Evolutionary conservation across 495 filamentous ascomycete species (phyloP).

Genomic region (Penicillium egyptiacum): DNA sequence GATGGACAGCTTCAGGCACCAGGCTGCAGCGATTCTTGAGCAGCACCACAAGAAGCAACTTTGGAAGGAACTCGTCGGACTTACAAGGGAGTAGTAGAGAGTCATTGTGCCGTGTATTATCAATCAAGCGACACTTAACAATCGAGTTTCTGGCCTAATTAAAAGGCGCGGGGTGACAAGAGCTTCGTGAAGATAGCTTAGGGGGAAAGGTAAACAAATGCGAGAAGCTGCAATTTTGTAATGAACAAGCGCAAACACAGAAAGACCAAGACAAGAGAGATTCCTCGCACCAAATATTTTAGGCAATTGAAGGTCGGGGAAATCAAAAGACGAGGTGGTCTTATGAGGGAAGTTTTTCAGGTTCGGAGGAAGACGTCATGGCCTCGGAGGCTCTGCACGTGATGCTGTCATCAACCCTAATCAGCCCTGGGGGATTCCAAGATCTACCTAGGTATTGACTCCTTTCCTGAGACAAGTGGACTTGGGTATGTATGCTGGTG

Average conservation of each 20-base stretch:
- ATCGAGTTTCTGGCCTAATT: slow-evolving; percentile 16
- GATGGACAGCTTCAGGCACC: slow-evolving; percentile 15
- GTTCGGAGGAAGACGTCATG: slow-evolving; percentile 41
- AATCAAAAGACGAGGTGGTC: slow-evolving; percentile 31
- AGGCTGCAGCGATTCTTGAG: slow-evolving; percentile 24
- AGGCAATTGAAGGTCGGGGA: slow-evolving; percentile 13
- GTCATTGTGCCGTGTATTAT: slow-evolving; percentile 68
- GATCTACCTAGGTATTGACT: not conserved
- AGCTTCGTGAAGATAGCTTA: slow-evolving; percentile 19
- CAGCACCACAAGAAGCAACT: not conserved
- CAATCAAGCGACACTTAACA: slow-evolving; percentile 7
- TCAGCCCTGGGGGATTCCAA: not conserved
- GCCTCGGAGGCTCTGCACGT: slow-evolving; percentile 12
- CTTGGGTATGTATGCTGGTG: not conserved
- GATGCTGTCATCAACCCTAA: slow-evolving; percentile 15
- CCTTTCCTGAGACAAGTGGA: not conserved
- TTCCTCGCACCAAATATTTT: slow-evolving; percentile 11
- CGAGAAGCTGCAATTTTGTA: not conserved
- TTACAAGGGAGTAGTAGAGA: slow-evolving; percentile 96
- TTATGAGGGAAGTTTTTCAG: slow-evolving; percentile 27
- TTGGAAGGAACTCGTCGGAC: slow-evolving; percentile 33
- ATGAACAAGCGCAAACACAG: not conserved
- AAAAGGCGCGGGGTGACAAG: slow-evolving; percentile 25
- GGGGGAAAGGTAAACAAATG: slow-evolving; percentile 24
- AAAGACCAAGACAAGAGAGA: not conserved